These are phyloP conservation scores for Boletus bicolor DNA, from an alignment of 768 basidiomycete species.

Conservation along the genomic window DNA sequence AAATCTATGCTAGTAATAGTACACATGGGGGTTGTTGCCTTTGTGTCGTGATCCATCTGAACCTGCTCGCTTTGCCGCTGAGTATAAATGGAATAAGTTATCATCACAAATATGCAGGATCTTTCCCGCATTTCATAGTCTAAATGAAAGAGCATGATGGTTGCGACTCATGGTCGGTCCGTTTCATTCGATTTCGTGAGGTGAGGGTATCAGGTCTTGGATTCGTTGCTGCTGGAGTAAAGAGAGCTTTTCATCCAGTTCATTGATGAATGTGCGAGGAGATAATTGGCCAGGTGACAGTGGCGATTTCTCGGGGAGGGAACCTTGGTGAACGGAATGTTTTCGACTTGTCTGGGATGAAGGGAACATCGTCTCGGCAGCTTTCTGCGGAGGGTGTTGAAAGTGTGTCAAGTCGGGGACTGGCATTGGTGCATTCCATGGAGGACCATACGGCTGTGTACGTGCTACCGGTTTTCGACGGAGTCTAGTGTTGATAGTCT, in stretches of 20 bases:
- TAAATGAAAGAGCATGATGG: not conserved
- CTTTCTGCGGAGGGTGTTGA: not conserved
- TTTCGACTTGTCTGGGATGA: not conserved
- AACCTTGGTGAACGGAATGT: not conserved
- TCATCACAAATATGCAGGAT: not conserved
- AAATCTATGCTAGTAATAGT: conserved; percentile 14
- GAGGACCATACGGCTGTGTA: conserved; percentile 38
- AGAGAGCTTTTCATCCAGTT: conserved; percentile 21
- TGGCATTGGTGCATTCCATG: conserved; percentile 35
- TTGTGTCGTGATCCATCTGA: not conserved
- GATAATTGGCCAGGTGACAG: conserved; percentile 8
- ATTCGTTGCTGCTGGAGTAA: conserved; percentile 15
- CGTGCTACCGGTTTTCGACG: conserved; percentile 28
- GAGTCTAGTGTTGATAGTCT: conserved; percentile 16
- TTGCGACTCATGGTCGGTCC: not conserved
- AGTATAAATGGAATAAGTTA: conserved; percentile 13
- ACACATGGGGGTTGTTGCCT: not conserved
- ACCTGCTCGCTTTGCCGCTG: not conserved
- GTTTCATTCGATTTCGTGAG: not conserved
- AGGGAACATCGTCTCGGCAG: not conserved
- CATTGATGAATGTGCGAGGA: conserved; percentile 15
- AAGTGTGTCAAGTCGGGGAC: conserved; percentile 2
- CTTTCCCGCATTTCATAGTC: not conserved
- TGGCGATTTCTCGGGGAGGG: not conserved
- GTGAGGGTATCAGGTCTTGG: not conserved